Evolutionary conservation across 306 rosid species (phyloP), one percentile per base, ranked within the genome.

Genomic region (Cucurbita maxima): DNA sequence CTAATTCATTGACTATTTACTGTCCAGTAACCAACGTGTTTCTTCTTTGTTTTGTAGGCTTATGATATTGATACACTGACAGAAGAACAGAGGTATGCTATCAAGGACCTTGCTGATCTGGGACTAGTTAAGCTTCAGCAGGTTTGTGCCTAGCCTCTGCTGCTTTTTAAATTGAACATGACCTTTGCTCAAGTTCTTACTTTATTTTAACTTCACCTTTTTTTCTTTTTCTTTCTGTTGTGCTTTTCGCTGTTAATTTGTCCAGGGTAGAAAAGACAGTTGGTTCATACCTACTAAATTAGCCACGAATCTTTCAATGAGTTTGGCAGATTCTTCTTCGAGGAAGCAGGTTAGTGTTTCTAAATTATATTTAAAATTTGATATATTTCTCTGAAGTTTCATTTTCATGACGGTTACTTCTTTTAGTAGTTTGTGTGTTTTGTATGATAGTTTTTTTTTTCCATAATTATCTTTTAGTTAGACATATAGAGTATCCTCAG

Each of bases 271-370:
- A 82, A 94, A 91, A 72, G 99, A 91, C 45, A 86, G 97, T 76
- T 94, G 99, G 97, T 91, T 94, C 79, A 82, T 94, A 78, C 99
- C 99, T 70, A 89, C 99, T 8, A 91, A 88, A 85, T 84, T 94
- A 86, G 97, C 96, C 41, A 87, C 97, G 76, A 91, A 94, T 84
- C 99, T 94, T 76, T 94, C 97, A 73, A 83, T 89, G 83, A 91
- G 97, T 91, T 76, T 94, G 84, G 76, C 97, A 43, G 97, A 89
- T 79, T 83, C 96, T 41, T 82, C 97, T 55, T 81, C 96, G 15
- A 82, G 99, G 79, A 94, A 91, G 81, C 79, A 87, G 85, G 99
- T 91, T 7, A 66, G 72, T 66, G 3, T 66, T 66, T 62, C 50
- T 19, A 18, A 66, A 18, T 18, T 66, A 44, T 43, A 10, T 40